phyloP scores from a whole-genome alignment of 1,139 yeast species.

The Saccharomyces hybrid region DNA sequence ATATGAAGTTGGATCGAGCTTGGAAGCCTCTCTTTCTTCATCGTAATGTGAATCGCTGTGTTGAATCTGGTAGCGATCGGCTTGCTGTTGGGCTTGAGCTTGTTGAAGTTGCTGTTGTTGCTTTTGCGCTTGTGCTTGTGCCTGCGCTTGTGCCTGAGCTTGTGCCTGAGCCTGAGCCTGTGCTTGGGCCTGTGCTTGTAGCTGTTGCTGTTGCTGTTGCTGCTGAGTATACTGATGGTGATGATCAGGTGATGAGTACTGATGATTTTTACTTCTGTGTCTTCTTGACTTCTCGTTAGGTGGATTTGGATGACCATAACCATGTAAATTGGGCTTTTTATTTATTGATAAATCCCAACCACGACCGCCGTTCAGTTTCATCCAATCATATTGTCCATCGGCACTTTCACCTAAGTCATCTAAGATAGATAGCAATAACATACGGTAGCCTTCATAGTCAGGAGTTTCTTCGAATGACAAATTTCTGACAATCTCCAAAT shows the following conservation, averaged over 20 bases:
- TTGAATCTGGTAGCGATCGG: slow-evolving; percentile 10
- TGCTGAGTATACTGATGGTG: neutral
- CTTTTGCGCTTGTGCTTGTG: neutral
- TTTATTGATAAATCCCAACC: slow-evolving; percentile 79
- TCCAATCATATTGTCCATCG: slow-evolving; percentile 77
- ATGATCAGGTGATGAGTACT: neutral
- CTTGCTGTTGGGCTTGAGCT: neutral
- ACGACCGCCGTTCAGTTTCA: slow-evolving; percentile 70
- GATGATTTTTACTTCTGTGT: slow-evolving; percentile 36
- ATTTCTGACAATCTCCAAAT: slow-evolving; percentile 61
- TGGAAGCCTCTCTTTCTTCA: slow-evolving; percentile 5
- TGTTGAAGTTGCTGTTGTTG: neutral
- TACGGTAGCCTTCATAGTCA: slow-evolving; percentile 64
- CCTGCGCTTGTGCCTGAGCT: neutral
- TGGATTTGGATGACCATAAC: slow-evolving; percentile 67
- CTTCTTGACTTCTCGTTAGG: slow-evolving; percentile 39
- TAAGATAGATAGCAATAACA: slow-evolving; percentile 52
- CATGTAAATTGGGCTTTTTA: slow-evolving; percentile 73
- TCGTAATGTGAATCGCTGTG: neutral
- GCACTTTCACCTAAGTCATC: slow-evolving; percentile 50
- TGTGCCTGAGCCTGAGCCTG: too few relatives aligned
- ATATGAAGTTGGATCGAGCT: slow-evolving; percentile 32
- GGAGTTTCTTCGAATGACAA: slow-evolving; percentile 72
- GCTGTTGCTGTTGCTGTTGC: too few relatives aligned
- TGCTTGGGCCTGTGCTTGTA: too few relatives aligned